Evolutionary conservation across 2,329 filamentous ascomycete species (phyloP).

Genomic region (Xylariaceae sp.): DNA sequence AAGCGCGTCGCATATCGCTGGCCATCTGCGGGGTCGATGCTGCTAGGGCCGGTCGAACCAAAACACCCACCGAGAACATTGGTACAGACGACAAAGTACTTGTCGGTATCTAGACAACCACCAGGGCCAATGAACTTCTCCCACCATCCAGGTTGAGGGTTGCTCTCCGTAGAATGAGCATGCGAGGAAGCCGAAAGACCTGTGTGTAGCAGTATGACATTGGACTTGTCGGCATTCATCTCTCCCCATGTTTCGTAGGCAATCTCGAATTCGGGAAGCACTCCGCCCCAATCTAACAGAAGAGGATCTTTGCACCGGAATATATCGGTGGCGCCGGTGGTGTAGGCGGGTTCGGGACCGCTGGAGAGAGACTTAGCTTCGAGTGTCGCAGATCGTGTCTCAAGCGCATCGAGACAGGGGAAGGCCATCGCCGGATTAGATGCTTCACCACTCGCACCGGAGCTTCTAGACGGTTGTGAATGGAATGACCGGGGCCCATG

Average conservation of each 20-base stretch:
- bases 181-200: slow-evolving; percentile 96
- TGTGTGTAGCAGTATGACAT: slow-evolving; percentile 88
- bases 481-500: slow-evolving; percentile 13
- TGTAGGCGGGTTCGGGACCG: slow-evolving; percentile 92
- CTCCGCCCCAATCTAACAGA: slow-evolving; percentile 89
- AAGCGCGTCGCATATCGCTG: slow-evolving; percentile 90
- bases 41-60: slow-evolving; percentile 87
- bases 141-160: slow-evolving; percentile 94
- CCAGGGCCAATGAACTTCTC: slow-evolving; percentile 95
- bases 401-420: slow-evolving; percentile 82
- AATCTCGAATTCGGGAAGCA: slow-evolving; percentile 82
- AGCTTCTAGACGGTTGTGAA: slow-evolving; percentile 22
- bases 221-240: slow-evolving; percentile 75
- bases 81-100: slow-evolving; percentile 91
- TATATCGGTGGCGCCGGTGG: slow-evolving; percentile 74
- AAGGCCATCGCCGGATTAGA: slow-evolving; percentile 87
- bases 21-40: slow-evolving; percentile 82
- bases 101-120: slow-evolving; percentile 79
- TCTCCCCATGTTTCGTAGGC: slow-evolving; percentile 92
- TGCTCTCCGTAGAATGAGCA: slow-evolving; percentile 83
- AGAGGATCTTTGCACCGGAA: slow-evolving; percentile 73
- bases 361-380: slow-evolving; percentile 62
- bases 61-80: slow-evolving; percentile 96
- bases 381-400: slow-evolving; percentile 72
- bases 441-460: slow-evolving; percentile 34